Evolutionary conservation across 805 yeast species (phyloP).

Genomic region (Lipomyces sp.): DNA sequence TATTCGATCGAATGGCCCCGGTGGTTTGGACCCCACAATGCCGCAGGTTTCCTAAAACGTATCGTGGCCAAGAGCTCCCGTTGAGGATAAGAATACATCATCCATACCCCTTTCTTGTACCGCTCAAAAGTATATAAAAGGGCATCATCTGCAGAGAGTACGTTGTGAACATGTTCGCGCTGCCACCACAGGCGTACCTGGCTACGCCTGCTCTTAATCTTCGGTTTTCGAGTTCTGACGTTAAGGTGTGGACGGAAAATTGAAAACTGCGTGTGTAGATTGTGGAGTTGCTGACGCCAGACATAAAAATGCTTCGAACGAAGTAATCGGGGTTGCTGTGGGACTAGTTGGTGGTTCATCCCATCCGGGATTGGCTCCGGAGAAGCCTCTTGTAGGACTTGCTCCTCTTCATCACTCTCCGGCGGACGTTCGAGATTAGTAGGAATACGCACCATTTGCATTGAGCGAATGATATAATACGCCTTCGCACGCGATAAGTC

Average conservation of each 20-base stretch:
- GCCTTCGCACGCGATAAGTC: slow-evolving; percentile 22
- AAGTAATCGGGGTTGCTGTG: slow-evolving; percentile 13
- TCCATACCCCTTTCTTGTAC: slow-evolving; percentile 21
- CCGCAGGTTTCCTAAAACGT: slow-evolving; percentile 15
- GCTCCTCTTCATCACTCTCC: neutral
- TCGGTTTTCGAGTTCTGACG: neutral
- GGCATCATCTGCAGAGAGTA: slow-evolving; percentile 16
- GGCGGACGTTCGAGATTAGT: slow-evolving; percentile 27
- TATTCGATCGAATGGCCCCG: slow-evolving; percentile 26
- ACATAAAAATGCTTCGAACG: slow-evolving; percentile 12
- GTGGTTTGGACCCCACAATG: slow-evolving; percentile 26
- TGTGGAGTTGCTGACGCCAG: slow-evolving; percentile 9
- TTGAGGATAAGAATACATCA: slow-evolving; percentile 28
- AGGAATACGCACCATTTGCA: slow-evolving; percentile 27
- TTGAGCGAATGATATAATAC: slow-evolving; percentile 20
- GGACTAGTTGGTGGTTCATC: neutral
- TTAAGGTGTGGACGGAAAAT: neutral
- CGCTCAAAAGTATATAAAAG: slow-evolving; percentile 29
- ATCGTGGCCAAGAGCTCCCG: slow-evolving; percentile 31
- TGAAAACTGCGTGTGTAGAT: slow-evolving; percentile 1
- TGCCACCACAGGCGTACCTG: slow-evolving; percentile 29
- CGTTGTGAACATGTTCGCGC: slow-evolving; percentile 29
- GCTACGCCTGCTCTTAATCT: neutral
- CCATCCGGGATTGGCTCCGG: neutral
- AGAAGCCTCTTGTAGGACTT: slow-evolving; percentile 3